Evolutionary conservation across 2,329 filamentous ascomycete genomes (phyloP).

Genomic region (Paracoccidioides brasiliensis): DNA sequence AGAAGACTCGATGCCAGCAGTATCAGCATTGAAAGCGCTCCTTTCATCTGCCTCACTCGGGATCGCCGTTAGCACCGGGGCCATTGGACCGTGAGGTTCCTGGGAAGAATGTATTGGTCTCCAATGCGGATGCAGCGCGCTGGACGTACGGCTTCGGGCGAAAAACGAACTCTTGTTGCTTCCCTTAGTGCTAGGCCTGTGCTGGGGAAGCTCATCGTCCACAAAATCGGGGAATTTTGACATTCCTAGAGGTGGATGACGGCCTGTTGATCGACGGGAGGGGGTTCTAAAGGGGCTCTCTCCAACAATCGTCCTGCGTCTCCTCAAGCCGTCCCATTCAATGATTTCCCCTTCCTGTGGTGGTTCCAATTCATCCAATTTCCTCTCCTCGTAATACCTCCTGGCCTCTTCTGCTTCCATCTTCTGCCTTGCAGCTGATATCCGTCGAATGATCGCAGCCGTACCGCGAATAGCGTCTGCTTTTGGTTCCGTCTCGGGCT

Average conservation of each 20-base stretch:
- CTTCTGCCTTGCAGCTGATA: slow-evolving; percentile 62
- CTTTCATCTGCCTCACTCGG: slow-evolving; percentile 7
- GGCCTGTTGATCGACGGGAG: slow-evolving; percentile 30
- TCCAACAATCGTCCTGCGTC: slow-evolving; percentile 49
- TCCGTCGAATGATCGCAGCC: slow-evolving; percentile 70
- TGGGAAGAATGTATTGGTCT: slow-evolving; percentile 21
- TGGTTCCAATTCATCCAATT: slow-evolving; percentile 55
- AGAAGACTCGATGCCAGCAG: neutral
- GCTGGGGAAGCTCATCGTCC: slow-evolving; percentile 40
- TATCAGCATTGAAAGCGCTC: neutral
- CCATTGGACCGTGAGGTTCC: slow-evolving; percentile 39
- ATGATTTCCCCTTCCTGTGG: slow-evolving; percentile 68
- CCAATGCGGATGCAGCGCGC: slow-evolving; percentile 25
- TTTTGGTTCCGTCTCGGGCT: slow-evolving; percentile 91
- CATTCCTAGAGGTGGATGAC: slow-evolving; percentile 77
- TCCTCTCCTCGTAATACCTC: slow-evolving; percentile 65
- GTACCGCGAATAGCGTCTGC: slow-evolving; percentile 90
- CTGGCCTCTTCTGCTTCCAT: slow-evolving; percentile 70
- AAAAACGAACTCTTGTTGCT: slow-evolving; percentile 23
- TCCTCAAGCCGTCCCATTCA: slow-evolving; percentile 84
- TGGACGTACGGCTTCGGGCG: slow-evolving; percentile 27
- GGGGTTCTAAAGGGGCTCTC: slow-evolving; percentile 29
- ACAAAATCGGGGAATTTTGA: slow-evolving; percentile 62
- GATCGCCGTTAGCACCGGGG: slow-evolving; percentile 48
- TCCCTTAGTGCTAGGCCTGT: slow-evolving; percentile 18